Conservation (phyloP, 441 rosid genomes). For the Omphalea diandra region DNA sequence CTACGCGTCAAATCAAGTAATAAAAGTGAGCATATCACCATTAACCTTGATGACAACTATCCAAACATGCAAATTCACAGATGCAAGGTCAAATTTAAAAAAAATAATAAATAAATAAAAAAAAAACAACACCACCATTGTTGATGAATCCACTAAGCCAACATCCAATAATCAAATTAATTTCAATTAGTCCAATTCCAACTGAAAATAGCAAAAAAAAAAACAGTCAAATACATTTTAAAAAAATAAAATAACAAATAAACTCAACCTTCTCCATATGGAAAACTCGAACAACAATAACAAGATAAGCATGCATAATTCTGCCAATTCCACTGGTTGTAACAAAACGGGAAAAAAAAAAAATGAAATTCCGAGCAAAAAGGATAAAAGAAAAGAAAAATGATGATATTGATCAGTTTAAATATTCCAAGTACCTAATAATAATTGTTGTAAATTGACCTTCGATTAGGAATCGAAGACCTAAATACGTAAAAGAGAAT, state of each 20-base stretch:
- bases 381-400: background rate
- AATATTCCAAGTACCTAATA: background rate
- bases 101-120: too few species aligned
- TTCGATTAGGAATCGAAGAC: conserved; percentile 23
- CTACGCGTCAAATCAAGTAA: background rate
- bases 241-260: background rate
- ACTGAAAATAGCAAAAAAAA: background rate
- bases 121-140: conserved; percentile 8
- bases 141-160: conserved; percentile 12
- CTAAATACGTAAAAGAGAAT: conserved; percentile 7
- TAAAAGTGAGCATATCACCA: background rate
- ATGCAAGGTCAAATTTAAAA: background rate
- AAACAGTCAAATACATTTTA: background rate
- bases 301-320: conserved; percentile 1
- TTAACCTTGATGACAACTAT: conserved; percentile 2
- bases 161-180: conserved; percentile 1
- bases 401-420: background rate
- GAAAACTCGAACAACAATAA: too few species aligned
- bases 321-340: too few species aligned
- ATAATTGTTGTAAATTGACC: conserved; percentile 7
- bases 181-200: background rate
- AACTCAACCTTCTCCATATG: background rate
- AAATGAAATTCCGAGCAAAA: too few species aligned
- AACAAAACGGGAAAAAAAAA: too few species aligned
- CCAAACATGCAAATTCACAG: background rate